These are phyloP conservation scores for Sergeia podlipaevii DNA, from an alignment of 208 protist genomes.

Conservation along the genomic window DNA sequence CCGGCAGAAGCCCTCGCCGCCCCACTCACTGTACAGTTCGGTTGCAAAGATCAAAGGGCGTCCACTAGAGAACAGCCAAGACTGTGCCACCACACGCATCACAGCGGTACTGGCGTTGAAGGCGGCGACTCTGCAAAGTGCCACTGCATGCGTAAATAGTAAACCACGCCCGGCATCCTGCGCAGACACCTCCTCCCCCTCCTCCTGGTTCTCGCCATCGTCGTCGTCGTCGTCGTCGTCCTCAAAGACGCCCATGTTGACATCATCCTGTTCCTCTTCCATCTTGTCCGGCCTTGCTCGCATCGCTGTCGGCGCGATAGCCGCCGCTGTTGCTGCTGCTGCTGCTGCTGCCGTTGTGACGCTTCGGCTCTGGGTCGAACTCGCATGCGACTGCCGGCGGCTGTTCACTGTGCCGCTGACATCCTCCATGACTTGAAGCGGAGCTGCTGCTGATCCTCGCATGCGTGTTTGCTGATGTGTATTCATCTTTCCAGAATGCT, in stretches of 20 bases:
- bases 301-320: no score
- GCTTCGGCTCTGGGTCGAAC: no score
- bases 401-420: no score
- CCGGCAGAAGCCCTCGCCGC: neutral
- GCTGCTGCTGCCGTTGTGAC: neutral
- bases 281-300: no score
- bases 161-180: neutral
- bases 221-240: neutral
- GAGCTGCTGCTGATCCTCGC: no score
- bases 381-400: no score
- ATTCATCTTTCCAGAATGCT: no score
- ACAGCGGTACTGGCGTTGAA: neutral
- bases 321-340: neutral
- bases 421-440: no score
- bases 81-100: neutral
- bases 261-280: no score
- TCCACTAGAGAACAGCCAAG: neutral
- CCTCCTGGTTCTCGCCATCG: neutral
- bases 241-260: no score
- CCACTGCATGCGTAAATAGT: conserved; percentile 1
- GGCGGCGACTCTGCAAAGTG: neutral
- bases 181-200: neutral
- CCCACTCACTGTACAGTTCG: neutral
- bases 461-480: no score
- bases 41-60: neutral